A percentile compares a stretch with the other conserved stretches of the same genome.
Evolutionary conservation across 192 early-diverging fungal species (phyloP).

Genomic region (Kappamyces sp.): DNA sequence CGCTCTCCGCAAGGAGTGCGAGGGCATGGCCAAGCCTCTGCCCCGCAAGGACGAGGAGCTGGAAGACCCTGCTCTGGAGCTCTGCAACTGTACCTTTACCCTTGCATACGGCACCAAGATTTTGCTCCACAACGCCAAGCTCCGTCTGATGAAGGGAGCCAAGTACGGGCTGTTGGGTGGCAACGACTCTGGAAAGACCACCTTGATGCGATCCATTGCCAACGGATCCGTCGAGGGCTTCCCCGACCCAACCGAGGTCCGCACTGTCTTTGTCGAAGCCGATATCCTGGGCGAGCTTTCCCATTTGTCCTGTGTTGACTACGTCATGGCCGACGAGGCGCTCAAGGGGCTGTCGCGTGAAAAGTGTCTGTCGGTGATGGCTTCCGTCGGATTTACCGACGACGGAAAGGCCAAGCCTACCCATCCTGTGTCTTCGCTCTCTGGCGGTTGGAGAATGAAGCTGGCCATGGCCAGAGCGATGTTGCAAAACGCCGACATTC

Average conservation of each 20-base stretch:
- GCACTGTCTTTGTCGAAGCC: constrained; percentile 51
- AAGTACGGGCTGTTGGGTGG: constrained; percentile 74
- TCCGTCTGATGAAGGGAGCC: constrained; percentile 63
- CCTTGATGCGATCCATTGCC: constrained; percentile 63
- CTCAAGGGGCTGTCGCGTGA: constrained; percentile 21
- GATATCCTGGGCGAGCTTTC: constrained; percentile 43
- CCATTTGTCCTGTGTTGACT: constrained; percentile 42
- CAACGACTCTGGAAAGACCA: constrained; percentile 80
- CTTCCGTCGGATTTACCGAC: constrained; percentile 43
- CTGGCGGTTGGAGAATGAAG: constrained; percentile 64
- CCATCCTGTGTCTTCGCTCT: constrained; percentile 41
- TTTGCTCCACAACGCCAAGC: constrained; percentile 49
- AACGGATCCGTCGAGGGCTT: constrained; percentile 50
- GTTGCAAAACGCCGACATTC: constrained; percentile 71
- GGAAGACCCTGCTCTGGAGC: constrained; percentile 43
- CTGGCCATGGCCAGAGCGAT: constrained; percentile 56
- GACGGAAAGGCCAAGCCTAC: constrained; percentile 28
- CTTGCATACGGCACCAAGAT: constrained; percentile 55
- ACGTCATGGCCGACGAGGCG: constrained; percentile 37
- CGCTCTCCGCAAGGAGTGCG: constrained; percentile 13
- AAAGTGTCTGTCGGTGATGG: constrained; percentile 32
- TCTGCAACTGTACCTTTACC: constrained; percentile 54
- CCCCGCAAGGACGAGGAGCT: constrained; percentile 26
- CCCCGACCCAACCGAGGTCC: constrained; percentile 42
- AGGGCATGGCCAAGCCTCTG: constrained; percentile 22